Evolutionary conservation across 768 basidiomycete genomes (phyloP).

Genomic region (Podaxis rugospora): DNA sequence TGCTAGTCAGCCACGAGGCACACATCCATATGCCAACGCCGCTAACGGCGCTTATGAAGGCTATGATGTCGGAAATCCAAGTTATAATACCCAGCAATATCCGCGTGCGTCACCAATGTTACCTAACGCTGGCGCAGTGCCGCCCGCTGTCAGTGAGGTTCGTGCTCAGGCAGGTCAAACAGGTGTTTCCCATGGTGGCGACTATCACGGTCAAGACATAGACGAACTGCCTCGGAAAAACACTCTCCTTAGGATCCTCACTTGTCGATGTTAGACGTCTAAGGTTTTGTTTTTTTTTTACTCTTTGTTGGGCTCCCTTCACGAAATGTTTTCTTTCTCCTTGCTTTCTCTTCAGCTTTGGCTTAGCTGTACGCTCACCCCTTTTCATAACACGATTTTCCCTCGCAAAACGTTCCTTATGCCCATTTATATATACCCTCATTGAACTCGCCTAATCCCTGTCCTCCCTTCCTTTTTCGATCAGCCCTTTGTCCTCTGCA

Average conservation of each 20-base stretch:
- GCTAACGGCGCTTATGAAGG: constrained; percentile 52
- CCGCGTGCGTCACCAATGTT: constrained; percentile 85
- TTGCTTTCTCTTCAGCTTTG: constrained; percentile 2
- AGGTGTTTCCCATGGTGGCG: constrained; percentile 59
- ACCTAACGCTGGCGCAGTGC: constrained; percentile 59
- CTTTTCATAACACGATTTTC: constrained; percentile 16
- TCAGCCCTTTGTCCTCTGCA: background rate
- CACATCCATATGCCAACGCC: constrained; percentile 69
- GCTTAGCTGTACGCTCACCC: constrained; percentile 3
- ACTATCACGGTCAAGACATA: constrained; percentile 52
- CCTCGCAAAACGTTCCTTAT: constrained; percentile 9
- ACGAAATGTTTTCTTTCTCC: constrained; percentile 17
- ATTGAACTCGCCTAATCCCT: constrained; percentile 13
- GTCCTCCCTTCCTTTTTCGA: background rate
- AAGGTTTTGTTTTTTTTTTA: constrained; percentile 20
- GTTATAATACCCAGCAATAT: constrained; percentile 56
- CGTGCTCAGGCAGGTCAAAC: constrained; percentile 68
- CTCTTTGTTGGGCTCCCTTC: constrained; percentile 22
- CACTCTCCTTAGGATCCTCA: constrained; percentile 63
- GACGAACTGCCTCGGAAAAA: constrained; percentile 50
- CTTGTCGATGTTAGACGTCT: constrained; percentile 64
- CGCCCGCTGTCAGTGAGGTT: constrained; percentile 69
- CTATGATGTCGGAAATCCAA: constrained; percentile 53
- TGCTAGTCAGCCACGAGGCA: constrained; percentile 48
- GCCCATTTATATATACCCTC: constrained; percentile 18